phyloP scores from a whole-genome alignment of 225 moss, liverwort and hornwort genomes.

The Marchantia paleacea region DNA sequence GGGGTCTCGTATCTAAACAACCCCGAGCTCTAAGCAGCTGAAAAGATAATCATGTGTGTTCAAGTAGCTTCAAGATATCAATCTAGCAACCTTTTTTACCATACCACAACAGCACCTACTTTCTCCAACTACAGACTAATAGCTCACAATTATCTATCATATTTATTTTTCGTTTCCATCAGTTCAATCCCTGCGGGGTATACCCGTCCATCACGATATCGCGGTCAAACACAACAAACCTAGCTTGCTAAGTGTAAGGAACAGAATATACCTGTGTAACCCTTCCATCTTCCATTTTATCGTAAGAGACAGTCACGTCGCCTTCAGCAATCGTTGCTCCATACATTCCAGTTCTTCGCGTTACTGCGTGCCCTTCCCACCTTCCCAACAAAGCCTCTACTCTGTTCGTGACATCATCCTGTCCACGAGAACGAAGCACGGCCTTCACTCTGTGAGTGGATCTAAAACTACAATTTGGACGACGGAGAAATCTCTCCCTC shows the following conservation, averaged over 20 bases:
- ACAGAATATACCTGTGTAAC: conserved; percentile 52
- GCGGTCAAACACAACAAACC: background rate
- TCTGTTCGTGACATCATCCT: conserved; percentile 49
- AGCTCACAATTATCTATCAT: too few relatives aligned
- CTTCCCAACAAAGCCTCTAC: conserved; percentile 66
- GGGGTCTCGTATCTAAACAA: too few relatives aligned
- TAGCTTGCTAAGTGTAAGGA: background rate
- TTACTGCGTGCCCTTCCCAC: conserved; percentile 76
- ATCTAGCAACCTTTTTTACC: too few relatives aligned
- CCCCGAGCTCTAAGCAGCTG: too few relatives aligned
- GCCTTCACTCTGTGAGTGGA: background rate
- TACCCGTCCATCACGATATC: too few relatives aligned
- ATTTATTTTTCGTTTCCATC: too few relatives aligned
- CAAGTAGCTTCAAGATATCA: too few relatives aligned
- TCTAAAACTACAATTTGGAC: background rate
- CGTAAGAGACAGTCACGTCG: conserved; percentile 60
- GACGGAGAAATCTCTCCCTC: too few relatives aligned
- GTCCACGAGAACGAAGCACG: background rate
- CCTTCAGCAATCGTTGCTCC: conserved; percentile 59
- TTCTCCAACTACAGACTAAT: too few relatives aligned
- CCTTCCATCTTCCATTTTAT: conserved; percentile 55
- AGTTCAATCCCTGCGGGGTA: too few relatives aligned
- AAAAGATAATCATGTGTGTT: too few relatives aligned
- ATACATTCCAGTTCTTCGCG: conserved; percentile 79
- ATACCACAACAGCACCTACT: too few relatives aligned